Conservation (phyloP, 768 basidiomycete genomes). For the Porphyrellus cyaneotinctus region DNA sequence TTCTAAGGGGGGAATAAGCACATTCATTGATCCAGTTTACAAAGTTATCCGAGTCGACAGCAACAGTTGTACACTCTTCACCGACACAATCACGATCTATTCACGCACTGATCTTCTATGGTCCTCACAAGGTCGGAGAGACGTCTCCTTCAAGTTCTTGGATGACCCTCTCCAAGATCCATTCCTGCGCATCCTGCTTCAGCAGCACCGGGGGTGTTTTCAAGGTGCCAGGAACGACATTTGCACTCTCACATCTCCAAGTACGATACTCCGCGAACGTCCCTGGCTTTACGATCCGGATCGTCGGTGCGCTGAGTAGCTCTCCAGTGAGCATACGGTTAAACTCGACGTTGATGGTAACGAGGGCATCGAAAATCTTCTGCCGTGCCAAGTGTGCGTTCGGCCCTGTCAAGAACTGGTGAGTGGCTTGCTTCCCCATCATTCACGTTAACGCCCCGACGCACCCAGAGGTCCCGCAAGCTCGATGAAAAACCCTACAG, state of each 20-base stretch:
- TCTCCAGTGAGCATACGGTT: neutral
- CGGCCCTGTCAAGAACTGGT: slow-evolving; percentile 1
- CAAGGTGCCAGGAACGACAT: slow-evolving; percentile 2
- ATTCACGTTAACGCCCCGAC: neutral
- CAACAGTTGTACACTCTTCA: too few relatives aligned
- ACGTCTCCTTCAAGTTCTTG: too few relatives aligned
- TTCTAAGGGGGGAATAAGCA: too few relatives aligned
- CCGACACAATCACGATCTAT: too few relatives aligned
- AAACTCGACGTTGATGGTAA: neutral
- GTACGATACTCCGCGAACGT: slow-evolving; percentile 18
- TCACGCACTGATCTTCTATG: too few relatives aligned
- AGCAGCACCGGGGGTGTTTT: slow-evolving; percentile 11
- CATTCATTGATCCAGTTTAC: too few relatives aligned
- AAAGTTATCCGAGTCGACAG: too few relatives aligned
- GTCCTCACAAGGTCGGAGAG: too few relatives aligned
- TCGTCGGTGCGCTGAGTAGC: slow-evolving; percentile 12
- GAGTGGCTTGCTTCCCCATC: neutral
- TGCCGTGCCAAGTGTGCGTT: neutral
- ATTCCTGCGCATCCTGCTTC: slow-evolving; percentile 2
- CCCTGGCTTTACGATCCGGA: slow-evolving; percentile 19
- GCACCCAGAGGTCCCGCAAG: slow-evolving; percentile 8
- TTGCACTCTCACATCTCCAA: slow-evolving; percentile 6
- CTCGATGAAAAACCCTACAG: slow-evolving; percentile 19
- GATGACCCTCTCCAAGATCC: slow-evolving; percentile 15
- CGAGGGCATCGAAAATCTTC: slow-evolving; percentile 11